Conservation (phyloP, 1,139 yeast species). For the Hyphopichia buzzinii region DNA sequence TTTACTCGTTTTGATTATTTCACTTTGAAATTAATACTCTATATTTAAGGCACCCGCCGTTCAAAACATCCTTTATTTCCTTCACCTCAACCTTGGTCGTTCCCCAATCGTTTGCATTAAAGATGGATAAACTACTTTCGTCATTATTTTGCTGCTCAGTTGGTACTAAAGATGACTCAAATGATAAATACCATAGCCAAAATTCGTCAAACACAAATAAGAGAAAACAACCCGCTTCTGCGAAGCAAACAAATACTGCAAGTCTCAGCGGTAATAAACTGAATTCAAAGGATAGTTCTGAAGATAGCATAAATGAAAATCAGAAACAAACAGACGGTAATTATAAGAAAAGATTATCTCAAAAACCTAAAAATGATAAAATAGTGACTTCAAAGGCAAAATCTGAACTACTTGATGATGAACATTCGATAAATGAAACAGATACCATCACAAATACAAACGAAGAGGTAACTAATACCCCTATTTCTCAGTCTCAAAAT, state of each 20-base stretch:
- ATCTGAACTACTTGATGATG: constrained; percentile 37
- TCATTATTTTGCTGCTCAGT: constrained; percentile 43
- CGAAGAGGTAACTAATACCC: constrained; percentile 22
- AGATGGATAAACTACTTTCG: constrained; percentile 26
- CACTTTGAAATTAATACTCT: too few relatives aligned
- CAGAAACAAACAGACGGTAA: constrained; percentile 4
- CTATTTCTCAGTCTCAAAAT: constrained; percentile 6
- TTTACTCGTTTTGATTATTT: not conserved
- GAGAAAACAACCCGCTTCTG: not conserved
- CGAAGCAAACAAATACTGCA: not conserved
- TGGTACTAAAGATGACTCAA: constrained; percentile 35
- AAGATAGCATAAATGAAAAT: not conserved
- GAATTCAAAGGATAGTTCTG: constrained; percentile 1
- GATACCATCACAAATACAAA: constrained; percentile 46
- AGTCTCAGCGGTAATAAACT: not conserved
- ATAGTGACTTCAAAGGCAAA: constrained; percentile 9
- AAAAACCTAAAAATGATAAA: constrained; percentile 8
- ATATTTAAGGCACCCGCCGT: too few relatives aligned
- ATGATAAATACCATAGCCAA: constrained; percentile 17
- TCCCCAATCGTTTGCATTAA: not conserved
- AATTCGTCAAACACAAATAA: not conserved
- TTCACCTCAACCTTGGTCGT: not conserved
- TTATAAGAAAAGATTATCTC: constrained; percentile 6
- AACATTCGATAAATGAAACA: constrained; percentile 41
- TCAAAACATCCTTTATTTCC: not conserved